Conservation (phyloP, 1,284 basidiomycete species). For the Farysia itapuensis region DNA sequence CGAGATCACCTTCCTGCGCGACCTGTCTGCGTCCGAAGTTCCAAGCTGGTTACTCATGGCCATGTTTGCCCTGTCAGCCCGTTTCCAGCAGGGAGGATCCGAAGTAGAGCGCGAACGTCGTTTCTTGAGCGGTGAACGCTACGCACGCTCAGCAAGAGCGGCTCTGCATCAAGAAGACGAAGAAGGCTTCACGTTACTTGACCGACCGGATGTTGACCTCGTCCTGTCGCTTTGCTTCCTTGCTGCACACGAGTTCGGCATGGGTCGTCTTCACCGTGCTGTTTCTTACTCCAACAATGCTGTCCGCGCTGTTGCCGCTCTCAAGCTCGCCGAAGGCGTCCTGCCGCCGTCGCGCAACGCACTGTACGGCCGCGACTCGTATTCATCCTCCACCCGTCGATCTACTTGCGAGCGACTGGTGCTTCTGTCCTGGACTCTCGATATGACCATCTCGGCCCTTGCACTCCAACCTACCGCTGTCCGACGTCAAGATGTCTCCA, state of each 20-base stretch:
- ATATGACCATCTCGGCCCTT: constrained; percentile 29
- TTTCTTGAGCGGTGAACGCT: constrained; percentile 32
- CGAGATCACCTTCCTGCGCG: constrained; percentile 61
- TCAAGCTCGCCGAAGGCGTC: constrained; percentile 26
- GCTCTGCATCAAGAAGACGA: constrained; percentile 44
- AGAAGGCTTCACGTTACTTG: constrained; percentile 33
- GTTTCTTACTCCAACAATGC: constrained; percentile 58
- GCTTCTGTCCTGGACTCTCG: constrained; percentile 31
- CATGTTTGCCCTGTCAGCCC: constrained; percentile 61
- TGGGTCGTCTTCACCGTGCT: constrained; percentile 58
- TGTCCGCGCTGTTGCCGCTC: constrained; percentile 18
- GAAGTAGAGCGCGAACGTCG: constrained; percentile 27
- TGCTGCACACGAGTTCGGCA: constrained; percentile 60
- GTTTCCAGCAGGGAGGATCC: constrained; percentile 55
- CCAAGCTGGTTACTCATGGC: constrained; percentile 61
- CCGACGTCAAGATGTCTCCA: constrained; percentile 22
- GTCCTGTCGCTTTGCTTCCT: constrained; percentile 60
- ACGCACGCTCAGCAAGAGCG: constrained; percentile 36
- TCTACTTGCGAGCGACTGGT: constrained; percentile 35
- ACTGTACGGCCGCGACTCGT: constrained; percentile 22
- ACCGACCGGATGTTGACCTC: constrained; percentile 58
- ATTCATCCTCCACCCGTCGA: constrained; percentile 18
- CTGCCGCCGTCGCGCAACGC: constrained; percentile 16
- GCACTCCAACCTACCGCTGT: constrained; percentile 23
- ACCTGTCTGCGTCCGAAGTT: constrained; percentile 60